Evolutionary conservation across 2,329 filamentous ascomycete species (phyloP).

Genomic region (Pleurostoma richardsiae): DNA sequence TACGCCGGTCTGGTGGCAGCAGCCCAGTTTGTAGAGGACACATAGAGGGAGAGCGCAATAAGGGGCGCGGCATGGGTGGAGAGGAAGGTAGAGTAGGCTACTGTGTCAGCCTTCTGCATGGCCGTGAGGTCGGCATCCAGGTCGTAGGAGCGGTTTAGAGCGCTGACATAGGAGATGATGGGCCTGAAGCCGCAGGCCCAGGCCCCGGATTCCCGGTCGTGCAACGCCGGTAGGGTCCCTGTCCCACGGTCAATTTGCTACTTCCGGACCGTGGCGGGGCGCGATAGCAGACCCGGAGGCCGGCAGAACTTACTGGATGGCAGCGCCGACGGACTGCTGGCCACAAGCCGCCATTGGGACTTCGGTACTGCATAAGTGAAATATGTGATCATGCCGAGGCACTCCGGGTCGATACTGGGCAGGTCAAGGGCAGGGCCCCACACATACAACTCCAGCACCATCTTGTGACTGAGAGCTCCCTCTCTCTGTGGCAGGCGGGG

Average conservation of each 20-base stretch:
- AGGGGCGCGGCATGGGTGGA: constrained; percentile 70
- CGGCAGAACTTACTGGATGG: constrained; percentile 58
- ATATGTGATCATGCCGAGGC: constrained; percentile 77
- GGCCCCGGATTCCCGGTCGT: constrained; percentile 39
- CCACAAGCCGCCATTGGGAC: constrained; percentile 64
- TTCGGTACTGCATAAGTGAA: constrained; percentile 57
- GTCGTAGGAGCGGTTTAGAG: constrained; percentile 18
- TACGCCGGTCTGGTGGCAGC: constrained; percentile 74
- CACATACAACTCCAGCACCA: constrained; percentile 71
- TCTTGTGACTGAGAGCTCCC: constrained; percentile 6
- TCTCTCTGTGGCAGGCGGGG: no score
- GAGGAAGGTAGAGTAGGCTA: constrained; percentile 64
- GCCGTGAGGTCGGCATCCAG: constrained; percentile 33
- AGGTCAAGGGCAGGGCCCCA: constrained; percentile 88
- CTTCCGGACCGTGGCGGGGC: background rate
- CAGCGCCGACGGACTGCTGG: constrained; percentile 65
- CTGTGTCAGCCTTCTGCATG: constrained; percentile 37
- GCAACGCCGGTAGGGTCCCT: constrained; percentile 53
- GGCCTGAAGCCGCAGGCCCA: constrained; percentile 57
- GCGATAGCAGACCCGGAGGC: constrained; percentile 8
- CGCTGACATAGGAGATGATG: constrained; percentile 53
- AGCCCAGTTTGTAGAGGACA: constrained; percentile 84
- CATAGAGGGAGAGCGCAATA: constrained; percentile 82
- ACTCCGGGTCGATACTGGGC: constrained; percentile 88
- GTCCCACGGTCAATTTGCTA: background rate